phyloP scores from a whole-genome alignment of 2,329 filamentous ascomycete genomes.

The Ophiostoma sp. region DNA sequence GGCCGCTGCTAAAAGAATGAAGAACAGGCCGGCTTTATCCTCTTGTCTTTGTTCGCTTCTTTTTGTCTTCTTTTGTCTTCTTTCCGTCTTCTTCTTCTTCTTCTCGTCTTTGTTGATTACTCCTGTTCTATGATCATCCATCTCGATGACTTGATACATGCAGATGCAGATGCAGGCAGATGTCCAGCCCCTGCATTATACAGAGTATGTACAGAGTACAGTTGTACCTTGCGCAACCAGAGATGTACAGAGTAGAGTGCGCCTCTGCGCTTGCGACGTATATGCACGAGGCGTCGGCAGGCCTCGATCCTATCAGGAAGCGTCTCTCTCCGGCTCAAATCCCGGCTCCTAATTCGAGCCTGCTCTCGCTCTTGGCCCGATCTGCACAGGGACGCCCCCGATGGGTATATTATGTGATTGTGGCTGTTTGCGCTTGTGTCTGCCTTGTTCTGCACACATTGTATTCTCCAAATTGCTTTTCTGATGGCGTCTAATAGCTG shows the following conservation, averaged over 20 bases:
- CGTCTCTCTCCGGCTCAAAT: neutral
- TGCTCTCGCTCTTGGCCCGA: neutral
- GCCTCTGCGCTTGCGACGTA: neutral
- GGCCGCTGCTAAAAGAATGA: conserved; percentile 6
- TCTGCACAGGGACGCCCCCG: neutral
- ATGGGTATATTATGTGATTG: too few relatives aligned
- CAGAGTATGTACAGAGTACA: neutral
- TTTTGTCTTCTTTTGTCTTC: neutral
- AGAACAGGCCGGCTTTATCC: neutral
- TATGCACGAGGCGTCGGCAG: neutral
- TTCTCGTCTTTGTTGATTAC: neutral
- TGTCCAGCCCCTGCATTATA: neutral
- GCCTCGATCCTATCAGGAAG: neutral
- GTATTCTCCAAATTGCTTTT: neutral
- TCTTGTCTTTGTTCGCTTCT: neutral
- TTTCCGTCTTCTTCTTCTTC: neutral
- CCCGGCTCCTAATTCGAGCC: neutral
- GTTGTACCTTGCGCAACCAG: neutral
- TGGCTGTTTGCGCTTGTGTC: too few relatives aligned
- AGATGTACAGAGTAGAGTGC: neutral
- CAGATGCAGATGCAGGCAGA: neutral
- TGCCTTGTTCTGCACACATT: too few relatives aligned
- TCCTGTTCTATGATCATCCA: neutral
- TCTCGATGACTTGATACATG: neutral
- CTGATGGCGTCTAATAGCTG: neutral